phyloP scores from a whole-genome alignment of 179 eudicot genomes.

The Dionaea muscipula region DNA sequence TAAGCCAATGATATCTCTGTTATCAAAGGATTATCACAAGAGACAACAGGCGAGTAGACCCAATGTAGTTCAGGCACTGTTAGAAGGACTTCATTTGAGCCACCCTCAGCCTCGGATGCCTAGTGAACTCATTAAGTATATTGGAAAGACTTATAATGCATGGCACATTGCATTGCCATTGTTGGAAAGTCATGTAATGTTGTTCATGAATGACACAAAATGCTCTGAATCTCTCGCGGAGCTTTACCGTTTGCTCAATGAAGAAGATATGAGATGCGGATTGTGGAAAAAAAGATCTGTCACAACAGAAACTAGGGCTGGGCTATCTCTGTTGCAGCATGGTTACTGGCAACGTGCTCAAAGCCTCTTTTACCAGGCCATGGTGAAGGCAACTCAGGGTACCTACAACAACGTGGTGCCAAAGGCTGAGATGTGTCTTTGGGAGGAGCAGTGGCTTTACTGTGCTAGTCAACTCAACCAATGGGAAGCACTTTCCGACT shows the following conservation, averaged over 20 bases:
- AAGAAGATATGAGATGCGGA: conserved; percentile 99
- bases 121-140: conserved; percentile 91
- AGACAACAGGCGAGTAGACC: conserved; percentile 86
- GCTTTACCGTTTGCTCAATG: conserved; percentile 92
- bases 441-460: conserved; percentile 98
- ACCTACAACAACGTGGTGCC: conserved; percentile 92
- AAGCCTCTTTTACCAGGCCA: conserved; percentile 92
- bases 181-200: conserved; percentile 93
- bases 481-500: conserved; percentile 90
- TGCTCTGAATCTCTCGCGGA: conserved; percentile 97
- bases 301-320: conserved; percentile 94
- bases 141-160: conserved; percentile 98
- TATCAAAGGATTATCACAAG: conserved; percentile 95
- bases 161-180: conserved; percentile 95
- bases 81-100: conserved; percentile 98
- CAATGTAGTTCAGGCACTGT: conserved; percentile 93
- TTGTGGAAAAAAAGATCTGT: conserved; percentile 90
- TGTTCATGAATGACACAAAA: conserved; percentile 78
- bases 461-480: conserved; percentile 96
- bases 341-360: conserved; percentile 99
- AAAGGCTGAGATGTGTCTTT: conserved; percentile 98
- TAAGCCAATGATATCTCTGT: conserved; percentile 82
- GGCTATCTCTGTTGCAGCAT: conserved; percentile 97
- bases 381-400: conserved; percentile 97
- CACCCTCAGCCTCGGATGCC: conserved; percentile 99